phyloP scores from a whole-genome alignment of 768 basidiomycete genomes.

The Trametes cingulata region DNA sequence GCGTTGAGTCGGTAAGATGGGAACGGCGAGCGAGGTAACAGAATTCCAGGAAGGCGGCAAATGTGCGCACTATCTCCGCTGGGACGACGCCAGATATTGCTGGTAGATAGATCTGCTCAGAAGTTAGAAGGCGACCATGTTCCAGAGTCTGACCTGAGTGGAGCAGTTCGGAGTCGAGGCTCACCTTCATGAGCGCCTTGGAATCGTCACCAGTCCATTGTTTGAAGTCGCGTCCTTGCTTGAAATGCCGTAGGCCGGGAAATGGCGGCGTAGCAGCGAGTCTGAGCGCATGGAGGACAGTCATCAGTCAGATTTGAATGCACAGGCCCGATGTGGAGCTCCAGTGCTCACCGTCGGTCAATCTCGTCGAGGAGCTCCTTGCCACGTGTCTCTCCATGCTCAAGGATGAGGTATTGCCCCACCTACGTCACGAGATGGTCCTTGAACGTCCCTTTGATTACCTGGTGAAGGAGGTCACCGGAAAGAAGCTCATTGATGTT shows the following conservation, averaged over 20 bases:
- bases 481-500: constrained; percentile 26
- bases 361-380: constrained; percentile 19
- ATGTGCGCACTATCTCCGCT: constrained; percentile 6
- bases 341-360: constrained; percentile 9
- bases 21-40: constrained; percentile 22
- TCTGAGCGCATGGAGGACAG: neutral
- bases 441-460: constrained; percentile 28
- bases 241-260: constrained; percentile 18
- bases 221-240: constrained; percentile 22
- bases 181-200: constrained; percentile 27
- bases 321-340: too few species aligned
- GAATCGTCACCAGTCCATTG: constrained; percentile 29
- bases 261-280: constrained; percentile 20
- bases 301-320: too few species aligned
- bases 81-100: constrained; percentile 19
- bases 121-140: neutral
- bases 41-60: constrained; percentile 23
- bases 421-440: constrained; percentile 28
- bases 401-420: constrained; percentile 21
- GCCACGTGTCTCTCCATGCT: constrained; percentile 1
- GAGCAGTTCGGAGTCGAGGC: neutral
- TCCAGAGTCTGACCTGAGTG: neutral
- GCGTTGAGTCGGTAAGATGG: neutral
- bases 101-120: constrained; percentile 22
- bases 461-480: constrained; percentile 23